Evolutionary conservation across 139 green algal species (phyloP).

Genomic region (Desmodesmus armatus): DNA sequence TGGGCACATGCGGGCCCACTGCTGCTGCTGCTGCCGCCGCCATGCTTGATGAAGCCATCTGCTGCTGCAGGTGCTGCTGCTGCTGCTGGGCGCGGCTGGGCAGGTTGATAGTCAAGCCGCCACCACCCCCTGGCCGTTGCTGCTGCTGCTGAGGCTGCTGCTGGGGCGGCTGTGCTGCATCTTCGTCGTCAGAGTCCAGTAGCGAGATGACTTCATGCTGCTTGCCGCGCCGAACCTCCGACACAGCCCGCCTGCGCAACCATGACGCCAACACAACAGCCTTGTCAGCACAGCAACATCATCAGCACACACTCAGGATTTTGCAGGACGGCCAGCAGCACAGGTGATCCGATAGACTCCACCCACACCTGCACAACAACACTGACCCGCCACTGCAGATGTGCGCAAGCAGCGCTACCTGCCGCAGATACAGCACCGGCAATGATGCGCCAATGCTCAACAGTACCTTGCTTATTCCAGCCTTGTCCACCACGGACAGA

Average conservation of each 20-base stretch:
- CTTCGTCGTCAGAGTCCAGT: neutral
- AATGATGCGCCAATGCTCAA: too few species aligned
- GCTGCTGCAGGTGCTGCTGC: constrained; percentile 14
- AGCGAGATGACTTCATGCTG: neutral
- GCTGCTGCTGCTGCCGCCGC: neutral
- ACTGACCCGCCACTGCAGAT: too few species aligned
- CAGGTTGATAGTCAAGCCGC: neutral
- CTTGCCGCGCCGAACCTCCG: neutral
- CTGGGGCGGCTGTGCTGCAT: neutral
- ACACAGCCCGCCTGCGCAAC: neutral
- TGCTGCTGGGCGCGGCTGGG: neutral
- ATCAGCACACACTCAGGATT: too few species aligned
- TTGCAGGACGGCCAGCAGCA: too few species aligned
- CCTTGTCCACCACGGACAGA: too few species aligned
- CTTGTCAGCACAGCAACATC: too few species aligned
- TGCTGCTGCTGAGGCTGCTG: neutral
- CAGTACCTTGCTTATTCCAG: too few species aligned
- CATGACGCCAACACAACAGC: too few species aligned
- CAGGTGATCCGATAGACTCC: too few species aligned
- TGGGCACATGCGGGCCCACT: neutral
- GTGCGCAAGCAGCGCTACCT: too few species aligned
- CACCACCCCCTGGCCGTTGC: neutral
- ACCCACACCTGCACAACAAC: too few species aligned
- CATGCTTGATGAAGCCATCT: neutral
- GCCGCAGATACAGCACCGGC: too few species aligned